phyloP scores from a whole-genome alignment of 306 rosid species.

The Lathyrus oleraceus region DNA sequence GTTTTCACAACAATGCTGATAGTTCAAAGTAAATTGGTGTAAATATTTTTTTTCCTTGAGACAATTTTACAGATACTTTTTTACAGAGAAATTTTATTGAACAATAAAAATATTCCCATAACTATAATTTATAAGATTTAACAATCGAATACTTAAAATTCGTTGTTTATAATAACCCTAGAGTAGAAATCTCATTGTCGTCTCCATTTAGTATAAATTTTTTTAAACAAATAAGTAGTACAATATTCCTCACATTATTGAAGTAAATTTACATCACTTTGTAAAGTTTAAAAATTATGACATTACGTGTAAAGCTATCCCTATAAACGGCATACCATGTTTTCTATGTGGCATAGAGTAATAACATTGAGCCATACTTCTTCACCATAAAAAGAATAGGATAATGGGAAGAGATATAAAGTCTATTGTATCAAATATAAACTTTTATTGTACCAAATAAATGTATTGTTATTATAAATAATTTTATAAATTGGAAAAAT shows the following conservation, averaged over 20 bases:
- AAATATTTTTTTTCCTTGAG: too few species aligned
- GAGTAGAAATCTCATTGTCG: neutral
- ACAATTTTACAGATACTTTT: too few species aligned
- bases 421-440: too few species aligned
- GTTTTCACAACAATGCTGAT: too few species aligned
- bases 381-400: neutral
- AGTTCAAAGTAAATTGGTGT: too few species aligned
- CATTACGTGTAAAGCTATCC: conserved; percentile 7
- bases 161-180: too few species aligned
- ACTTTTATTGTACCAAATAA: too few species aligned
- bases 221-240: too few species aligned
- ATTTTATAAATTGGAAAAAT: too few species aligned
- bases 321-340: conserved; percentile 31
- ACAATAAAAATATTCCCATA: neutral
- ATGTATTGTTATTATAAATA: too few species aligned
- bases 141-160: neutral
- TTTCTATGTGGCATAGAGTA: conserved; percentile 30
- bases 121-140: neutral
- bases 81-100: too few species aligned
- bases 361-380: conserved; percentile 19
- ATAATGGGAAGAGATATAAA: neutral
- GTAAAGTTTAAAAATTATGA: conserved; percentile 13
- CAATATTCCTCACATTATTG: neutral
- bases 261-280: conserved; percentile 23
- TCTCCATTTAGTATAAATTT: neutral